A percentile compares a stretch with the other conserved stretches of the same genome.
phyloP scores from a whole-genome alignment of 2,329 filamentous ascomycete genomes.

The Neopestalotiopsis sp. region DNA sequence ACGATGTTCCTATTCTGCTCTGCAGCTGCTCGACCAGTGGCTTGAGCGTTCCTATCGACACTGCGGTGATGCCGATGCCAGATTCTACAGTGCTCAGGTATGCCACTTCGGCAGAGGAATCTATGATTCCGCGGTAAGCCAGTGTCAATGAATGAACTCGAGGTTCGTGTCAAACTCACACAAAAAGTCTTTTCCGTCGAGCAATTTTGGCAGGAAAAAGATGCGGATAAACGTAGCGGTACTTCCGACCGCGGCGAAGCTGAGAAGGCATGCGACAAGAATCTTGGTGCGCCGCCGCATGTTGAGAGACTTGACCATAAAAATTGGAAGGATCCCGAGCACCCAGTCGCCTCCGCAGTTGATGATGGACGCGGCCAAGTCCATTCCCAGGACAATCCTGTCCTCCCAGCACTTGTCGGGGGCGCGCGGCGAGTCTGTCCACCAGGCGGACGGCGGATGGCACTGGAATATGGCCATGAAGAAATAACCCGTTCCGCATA shows the following conservation, averaged over 20 bases:
- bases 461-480: constrained; percentile 16
- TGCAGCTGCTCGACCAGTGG: not conserved
- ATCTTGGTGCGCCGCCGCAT: constrained; percentile 16
- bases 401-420: constrained; percentile 19
- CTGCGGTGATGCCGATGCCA: constrained; percentile 11
- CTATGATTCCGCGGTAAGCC: not conserved
- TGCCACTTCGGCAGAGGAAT: constrained; percentile 5
- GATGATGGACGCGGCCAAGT: constrained; percentile 6
- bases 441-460: constrained; percentile 15
- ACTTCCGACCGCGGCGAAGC: constrained; percentile 19
- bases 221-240: constrained; percentile 9
- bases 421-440: constrained; percentile 16
- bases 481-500: constrained; percentile 13
- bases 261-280: constrained; percentile 15
- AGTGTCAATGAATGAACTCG: not conserved
- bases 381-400: constrained; percentile 7
- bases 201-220: not conserved
- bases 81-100: constrained; percentile 10
- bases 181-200: constrained; percentile 19
- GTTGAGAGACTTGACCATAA: constrained; percentile 17
- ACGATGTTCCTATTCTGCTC: not conserved
- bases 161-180: not conserved
- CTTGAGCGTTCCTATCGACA: constrained; percentile 14
- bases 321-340: constrained; percentile 15
- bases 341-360: constrained; percentile 17